These are phyloP conservation scores for Jatropha podagrica DNA, from an alignment of 441 rosid species.

Conservation along the genomic window DNA sequence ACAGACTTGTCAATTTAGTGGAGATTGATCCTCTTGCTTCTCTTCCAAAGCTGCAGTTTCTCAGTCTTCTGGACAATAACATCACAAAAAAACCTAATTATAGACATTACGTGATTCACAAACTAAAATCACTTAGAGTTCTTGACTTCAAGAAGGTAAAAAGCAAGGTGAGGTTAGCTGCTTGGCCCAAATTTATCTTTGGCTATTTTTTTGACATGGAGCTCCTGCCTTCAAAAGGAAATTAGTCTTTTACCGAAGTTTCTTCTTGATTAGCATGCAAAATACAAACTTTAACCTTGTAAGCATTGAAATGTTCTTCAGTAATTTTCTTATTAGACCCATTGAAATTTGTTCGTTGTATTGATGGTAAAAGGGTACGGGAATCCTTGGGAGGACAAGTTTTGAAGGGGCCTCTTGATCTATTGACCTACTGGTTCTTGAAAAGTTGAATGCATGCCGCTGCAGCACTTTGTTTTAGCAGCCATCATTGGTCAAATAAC, in stretches of 20 bases:
- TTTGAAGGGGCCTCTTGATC: neutral
- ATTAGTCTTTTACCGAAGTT: neutral
- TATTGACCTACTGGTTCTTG: neutral
- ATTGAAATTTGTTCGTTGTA: neutral
- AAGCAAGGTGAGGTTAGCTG: constrained; percentile 61
- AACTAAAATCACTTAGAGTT: constrained; percentile 78
- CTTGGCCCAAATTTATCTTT: constrained; percentile 8
- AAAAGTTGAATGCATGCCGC: neutral
- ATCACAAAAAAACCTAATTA: constrained; percentile 90
- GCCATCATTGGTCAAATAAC: neutral
- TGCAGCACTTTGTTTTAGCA: neutral
- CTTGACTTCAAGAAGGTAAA: constrained; percentile 93
- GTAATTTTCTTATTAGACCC: neutral
- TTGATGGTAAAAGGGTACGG: neutral
- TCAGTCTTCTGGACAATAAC: constrained; percentile 85
- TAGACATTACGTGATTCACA: constrained; percentile 86
- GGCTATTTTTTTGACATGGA: neutral
- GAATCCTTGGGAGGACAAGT: neutral
- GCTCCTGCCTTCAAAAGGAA: neutral
- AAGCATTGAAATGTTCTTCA: neutral
- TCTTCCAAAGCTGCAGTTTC: constrained; percentile 81
- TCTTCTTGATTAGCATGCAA: constrained; percentile 1
- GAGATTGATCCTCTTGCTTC: constrained; percentile 97
- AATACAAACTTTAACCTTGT: neutral
- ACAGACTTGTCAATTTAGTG: constrained; percentile 93